A percentile compares a stretch with the other conserved stretches of the same genome.
phyloP scores from a whole-genome alignment of 2,329 filamentous ascomycete genomes.

The Penicillium sp. region DNA sequence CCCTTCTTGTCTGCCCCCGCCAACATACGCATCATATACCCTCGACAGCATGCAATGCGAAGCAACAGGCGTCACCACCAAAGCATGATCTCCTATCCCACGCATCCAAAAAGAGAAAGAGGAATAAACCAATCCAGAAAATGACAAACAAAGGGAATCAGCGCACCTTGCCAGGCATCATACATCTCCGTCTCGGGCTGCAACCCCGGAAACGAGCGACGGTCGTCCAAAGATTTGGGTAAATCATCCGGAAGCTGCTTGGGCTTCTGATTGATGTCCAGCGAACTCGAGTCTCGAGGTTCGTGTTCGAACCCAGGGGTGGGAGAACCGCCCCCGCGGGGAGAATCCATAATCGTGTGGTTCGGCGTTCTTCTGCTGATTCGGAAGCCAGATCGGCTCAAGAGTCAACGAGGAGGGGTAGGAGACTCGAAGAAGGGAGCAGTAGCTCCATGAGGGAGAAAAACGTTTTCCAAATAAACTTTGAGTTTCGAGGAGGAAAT shows the following conservation, averaged over 20 bases:
- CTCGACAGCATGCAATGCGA: background rate
- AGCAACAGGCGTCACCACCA: background rate
- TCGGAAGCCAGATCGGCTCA: conserved; percentile 12
- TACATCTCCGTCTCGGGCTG: conserved; percentile 94
- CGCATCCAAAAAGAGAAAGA: background rate
- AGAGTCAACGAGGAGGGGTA: conserved; percentile 22
- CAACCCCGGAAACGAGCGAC: conserved; percentile 69
- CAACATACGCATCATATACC: background rate
- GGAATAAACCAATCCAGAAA: background rate
- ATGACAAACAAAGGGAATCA: conserved; percentile 22
- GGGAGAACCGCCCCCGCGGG: conserved; percentile 33
- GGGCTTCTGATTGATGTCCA: conserved; percentile 25
- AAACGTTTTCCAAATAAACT: background rate
- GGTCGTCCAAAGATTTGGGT: conserved; percentile 89
- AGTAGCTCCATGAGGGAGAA: conserved; percentile 29
- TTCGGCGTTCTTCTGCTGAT: conserved; percentile 10
- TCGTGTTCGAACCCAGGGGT: conserved; percentile 32
- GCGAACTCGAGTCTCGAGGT: conserved; percentile 22
- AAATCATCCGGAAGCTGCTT: conserved; percentile 76
- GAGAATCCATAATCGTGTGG: conserved; percentile 38
- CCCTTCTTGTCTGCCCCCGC: background rate
- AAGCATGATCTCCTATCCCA: background rate
- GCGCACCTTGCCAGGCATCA: conserved; percentile 93
- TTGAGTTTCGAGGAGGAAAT: background rate
- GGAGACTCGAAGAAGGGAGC: conserved; percentile 19